Base-by-base conservation (phyloP, 495 filamentous ascomycete species). In the Podospora pseudocomata region DNA sequence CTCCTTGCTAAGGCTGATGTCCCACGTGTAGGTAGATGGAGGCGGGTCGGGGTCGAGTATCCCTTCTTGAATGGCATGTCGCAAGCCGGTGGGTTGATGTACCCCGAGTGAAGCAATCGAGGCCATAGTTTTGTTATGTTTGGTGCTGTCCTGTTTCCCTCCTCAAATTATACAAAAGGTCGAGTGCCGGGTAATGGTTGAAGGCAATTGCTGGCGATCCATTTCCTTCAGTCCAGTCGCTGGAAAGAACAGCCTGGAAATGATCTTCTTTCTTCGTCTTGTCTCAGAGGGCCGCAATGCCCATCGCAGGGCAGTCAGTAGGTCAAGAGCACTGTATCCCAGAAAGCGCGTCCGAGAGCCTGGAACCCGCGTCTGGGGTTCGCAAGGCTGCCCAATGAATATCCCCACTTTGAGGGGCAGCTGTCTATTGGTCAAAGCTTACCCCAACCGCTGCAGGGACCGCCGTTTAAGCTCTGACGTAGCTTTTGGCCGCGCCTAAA, bases 101-200 rank as follows among this genome's bases (percentile, higher is more conserved):
- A 96, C 82, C 72, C 95, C 95, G 66, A 97, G 85, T 57, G 93
- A 97, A 67, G 86, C 89, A 75, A 95, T 88, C 67, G 91, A 87
- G 68, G 94, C 93, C 95, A 99, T 98, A 67, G 54, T 65, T 19
- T 28, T 27, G 30, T 23, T 79, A 60, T 28, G 30, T 55, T 30
- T 32, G 26, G n/a, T n/a, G n/a, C 61, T 32, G 49, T 26, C 11
- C 49, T 15, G 16, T 23, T 7, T 54, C 15, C 16, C 58, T 15
- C n/a, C 15, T n/a, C 49, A 68, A 56, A 27, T 20, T 62, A 66
- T 59, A 56, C 68, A 58, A 63, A 69, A 66, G 23, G 26, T 61
- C 28, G 60, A 60, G 2, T 19, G 32, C 23, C 28, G 4, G 23
- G 23, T 1, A 23, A 53, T 16, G 58, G 60, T 32, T 32, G 64